Percentiles rank a stretch among this genome's conserved stretches.
These are phyloP conservation scores for Fusarium clavum DNA, from an alignment of 2,329 filamentous ascomycete genomes.

Conservation along the genomic window DNA sequence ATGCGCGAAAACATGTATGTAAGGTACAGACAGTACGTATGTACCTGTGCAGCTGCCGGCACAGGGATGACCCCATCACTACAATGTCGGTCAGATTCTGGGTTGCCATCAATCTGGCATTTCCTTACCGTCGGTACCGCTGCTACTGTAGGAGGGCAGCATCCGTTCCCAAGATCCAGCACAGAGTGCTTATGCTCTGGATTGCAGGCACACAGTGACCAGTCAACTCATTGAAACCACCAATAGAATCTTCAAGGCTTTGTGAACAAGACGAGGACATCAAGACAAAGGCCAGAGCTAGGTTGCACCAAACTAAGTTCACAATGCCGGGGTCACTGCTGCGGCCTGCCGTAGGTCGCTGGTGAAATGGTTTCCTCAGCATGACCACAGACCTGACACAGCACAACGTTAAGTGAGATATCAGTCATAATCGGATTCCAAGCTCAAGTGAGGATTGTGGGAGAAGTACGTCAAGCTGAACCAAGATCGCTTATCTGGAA, in stretches of 20 bases:
- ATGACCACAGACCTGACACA: conserved; percentile 14
- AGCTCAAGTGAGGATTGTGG: background rate
- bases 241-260: background rate
- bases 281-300: background rate
- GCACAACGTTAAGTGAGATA: conserved; percentile 30
- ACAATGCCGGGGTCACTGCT: conserved; percentile 19
- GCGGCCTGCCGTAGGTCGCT: conserved; percentile 21
- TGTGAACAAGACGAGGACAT: background rate
- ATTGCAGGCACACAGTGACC: conserved; percentile 9
- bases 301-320: conserved; percentile 1
- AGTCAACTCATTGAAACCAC: conserved; percentile 2
- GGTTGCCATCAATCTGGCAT: conserved; percentile 24
- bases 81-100: conserved; percentile 11
- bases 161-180: conserved; percentile 28
- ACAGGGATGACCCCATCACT: conserved; percentile 6
- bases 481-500: background rate
- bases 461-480: background rate
- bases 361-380: conserved; percentile 11
- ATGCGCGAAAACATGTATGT: background rate
- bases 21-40: background rate
- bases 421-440: conserved; percentile 3
- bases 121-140: conserved; percentile 11
- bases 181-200: conserved; percentile 16
- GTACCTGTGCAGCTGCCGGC: conserved; percentile 11
- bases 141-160: background rate